Evolutionary conservation across 2,329 filamentous ascomycete species (phyloP), one percentile per base, ranked within the genome.

Genomic region (Ophiosphaerella korrae): DNA sequence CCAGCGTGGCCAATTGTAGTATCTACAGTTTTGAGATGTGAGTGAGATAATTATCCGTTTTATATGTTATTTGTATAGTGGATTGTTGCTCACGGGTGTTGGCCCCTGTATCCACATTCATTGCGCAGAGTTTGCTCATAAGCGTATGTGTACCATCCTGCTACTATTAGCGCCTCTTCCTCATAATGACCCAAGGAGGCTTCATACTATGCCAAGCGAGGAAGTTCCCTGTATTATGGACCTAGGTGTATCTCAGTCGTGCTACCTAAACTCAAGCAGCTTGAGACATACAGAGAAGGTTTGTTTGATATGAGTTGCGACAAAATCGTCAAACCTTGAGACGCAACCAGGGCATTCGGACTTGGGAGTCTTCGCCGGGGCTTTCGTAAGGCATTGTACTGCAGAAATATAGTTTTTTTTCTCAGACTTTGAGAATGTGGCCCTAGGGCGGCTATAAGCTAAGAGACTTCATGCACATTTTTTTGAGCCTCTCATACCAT

Each of bases 401-500:
- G 69, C 68, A 1, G 50, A 43, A 36, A 72, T 63, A 42, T 73
- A 73, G 8, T 63, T 52, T 21, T 62, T 64, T 57, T 64, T 70
- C 51, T 71, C 60, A 29, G 54, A 34, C 0, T 44, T 54, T 2
- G 64, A 58, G 31, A 71, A 68, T 1, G 61, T 55, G 7, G 62
- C 55, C 64, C 63, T 68, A 14, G 7, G 2, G 24, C 26, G 2
- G 24, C 26, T 18, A 39, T 65, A 21, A 63, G 51, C 26, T 18
- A 23, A 12, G 11, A 26, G 7, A 9, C 12, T 12, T 37, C 1
- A 1, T 5, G 4, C 16, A 11, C 23, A 35, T 37, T 3, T 5
- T 37, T 3, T 5, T 32, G 21, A 16, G 3, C 14, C 26, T 5
- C 9, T 42, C 52, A 36, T 45, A 77, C 78, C 78, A 80, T 66